Evolutionary conservation across 176 grass and related monocot genomes (phyloP).

Genomic region (Paspalum vaginatum): DNA sequence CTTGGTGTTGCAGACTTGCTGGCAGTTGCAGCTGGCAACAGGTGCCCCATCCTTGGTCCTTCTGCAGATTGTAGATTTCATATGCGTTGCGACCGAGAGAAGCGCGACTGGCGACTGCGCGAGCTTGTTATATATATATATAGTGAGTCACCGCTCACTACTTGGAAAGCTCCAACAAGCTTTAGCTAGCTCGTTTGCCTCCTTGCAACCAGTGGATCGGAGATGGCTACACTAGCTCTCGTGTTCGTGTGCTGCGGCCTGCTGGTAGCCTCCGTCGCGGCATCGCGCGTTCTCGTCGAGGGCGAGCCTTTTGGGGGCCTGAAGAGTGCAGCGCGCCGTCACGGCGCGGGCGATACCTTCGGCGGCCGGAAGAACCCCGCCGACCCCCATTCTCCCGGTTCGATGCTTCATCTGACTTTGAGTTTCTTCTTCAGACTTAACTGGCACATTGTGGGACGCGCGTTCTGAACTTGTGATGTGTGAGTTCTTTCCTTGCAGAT

Average conservation of each 20-base stretch:
- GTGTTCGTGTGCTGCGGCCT: constrained; percentile 37
- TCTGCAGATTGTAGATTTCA: background rate
- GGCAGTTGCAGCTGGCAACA: background rate
- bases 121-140: too few species aligned
- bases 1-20: background rate
- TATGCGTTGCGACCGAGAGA: background rate
- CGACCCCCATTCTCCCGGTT: constrained; percentile 25
- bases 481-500: constrained; percentile 1
- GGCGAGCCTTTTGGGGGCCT: background rate
- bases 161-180: background rate
- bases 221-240: constrained; percentile 21
- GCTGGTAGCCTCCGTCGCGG: constrained; percentile 13
- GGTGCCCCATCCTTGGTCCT: background rate
- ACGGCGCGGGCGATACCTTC: constrained; percentile 8
- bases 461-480: background rate
- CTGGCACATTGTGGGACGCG: background rate
- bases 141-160: background rate
- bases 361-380: constrained; percentile 39
- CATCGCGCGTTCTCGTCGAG: constrained; percentile 9
- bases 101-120: background rate
- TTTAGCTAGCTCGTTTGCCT: background rate
- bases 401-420: background rate
- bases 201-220: background rate
- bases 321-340: constrained; percentile 37
- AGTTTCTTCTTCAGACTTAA: background rate